phyloP scores from a whole-genome alignment of 225 moss, liverwort and hornwort genomes.

The Pleurozium schreberi region DNA sequence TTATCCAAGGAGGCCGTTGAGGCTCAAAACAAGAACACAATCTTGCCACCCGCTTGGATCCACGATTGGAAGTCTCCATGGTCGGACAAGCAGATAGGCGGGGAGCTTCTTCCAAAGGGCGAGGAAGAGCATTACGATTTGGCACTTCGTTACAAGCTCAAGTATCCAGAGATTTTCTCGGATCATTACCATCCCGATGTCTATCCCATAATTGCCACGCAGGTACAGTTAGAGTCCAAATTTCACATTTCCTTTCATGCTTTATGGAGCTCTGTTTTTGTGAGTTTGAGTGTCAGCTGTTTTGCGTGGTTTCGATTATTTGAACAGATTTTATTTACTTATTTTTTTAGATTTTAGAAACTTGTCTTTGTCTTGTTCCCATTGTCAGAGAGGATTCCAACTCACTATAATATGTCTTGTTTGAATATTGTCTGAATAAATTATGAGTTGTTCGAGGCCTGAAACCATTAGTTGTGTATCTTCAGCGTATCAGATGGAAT shows the following conservation, averaged over 20 bases:
- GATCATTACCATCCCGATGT: conserved; percentile 61
- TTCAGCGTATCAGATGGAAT: neutral
- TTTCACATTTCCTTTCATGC: neutral
- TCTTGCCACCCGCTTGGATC: conserved; percentile 50
- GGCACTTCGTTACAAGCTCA: conserved; percentile 46
- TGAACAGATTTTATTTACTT: neutral
- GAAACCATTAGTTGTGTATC: neutral
- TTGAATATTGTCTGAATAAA: neutral
- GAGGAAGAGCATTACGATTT: conserved; percentile 71
- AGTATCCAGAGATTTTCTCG: conserved; percentile 56
- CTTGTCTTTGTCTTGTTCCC: neutral
- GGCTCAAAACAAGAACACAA: neutral
- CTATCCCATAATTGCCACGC: conserved; percentile 77
- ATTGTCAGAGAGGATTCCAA: neutral
- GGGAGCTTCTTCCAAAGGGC: conserved; percentile 59
- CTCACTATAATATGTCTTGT: neutral
- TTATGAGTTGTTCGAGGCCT: neutral
- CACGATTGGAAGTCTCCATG: conserved; percentile 62
- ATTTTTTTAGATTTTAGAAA: neutral
- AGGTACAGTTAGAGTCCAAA: conserved; percentile 16
- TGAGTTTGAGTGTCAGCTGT: neutral
- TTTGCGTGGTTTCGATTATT: neutral
- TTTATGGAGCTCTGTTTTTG: neutral
- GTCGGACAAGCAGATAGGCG: conserved; percentile 57
- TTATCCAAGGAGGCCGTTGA: conserved; percentile 7